Percentiles rank a stretch among this genome's conserved stretches.
phyloP scores from a whole-genome alignment of 2,329 filamentous ascomycete genomes.

The Ilyonectria robusta region DNA sequence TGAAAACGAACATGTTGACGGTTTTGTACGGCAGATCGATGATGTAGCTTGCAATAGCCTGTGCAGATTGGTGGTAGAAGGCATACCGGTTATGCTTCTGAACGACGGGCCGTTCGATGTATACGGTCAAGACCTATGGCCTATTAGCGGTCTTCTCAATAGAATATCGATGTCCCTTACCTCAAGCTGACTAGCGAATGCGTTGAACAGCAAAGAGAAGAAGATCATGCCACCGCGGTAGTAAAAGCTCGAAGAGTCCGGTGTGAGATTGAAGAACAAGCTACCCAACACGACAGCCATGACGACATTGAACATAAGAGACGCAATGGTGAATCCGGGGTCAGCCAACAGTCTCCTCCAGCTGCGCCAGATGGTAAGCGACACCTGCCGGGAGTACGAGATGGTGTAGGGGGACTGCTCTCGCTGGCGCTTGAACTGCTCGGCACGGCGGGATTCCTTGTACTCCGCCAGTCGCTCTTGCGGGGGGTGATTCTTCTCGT shows the following conservation, averaged over 20 bases:
- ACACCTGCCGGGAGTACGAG: conserved; percentile 60
- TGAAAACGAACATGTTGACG: conserved; percentile 46
- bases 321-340: conserved; percentile 56
- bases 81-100: conserved; percentile 56
- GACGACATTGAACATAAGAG: conserved; percentile 60
- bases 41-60: conserved; percentile 47
- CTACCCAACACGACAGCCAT: conserved; percentile 68
- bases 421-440: conserved; percentile 54
- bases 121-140: conserved; percentile 46
- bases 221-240: conserved; percentile 65
- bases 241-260: conserved; percentile 62
- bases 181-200: conserved; percentile 56
- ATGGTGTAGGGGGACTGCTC: conserved; percentile 64
- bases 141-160: neutral
- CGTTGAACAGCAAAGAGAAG: conserved; percentile 67
- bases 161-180: conserved; percentile 19
- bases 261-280: conserved; percentile 63
- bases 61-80: conserved; percentile 52
- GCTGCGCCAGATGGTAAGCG: conserved; percentile 58
- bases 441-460: conserved; percentile 36
- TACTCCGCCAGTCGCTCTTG: conserved; percentile 41
- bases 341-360: conserved; percentile 57
- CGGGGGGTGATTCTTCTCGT: conserved; percentile 42
- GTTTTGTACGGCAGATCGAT: conserved; percentile 47
- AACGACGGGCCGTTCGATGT: conserved; percentile 50